Evolutionary conservation across 345 rosid species (phyloP), one percentile per base, ranked within the genome.

Genomic region (Moringa oleifera): DNA sequence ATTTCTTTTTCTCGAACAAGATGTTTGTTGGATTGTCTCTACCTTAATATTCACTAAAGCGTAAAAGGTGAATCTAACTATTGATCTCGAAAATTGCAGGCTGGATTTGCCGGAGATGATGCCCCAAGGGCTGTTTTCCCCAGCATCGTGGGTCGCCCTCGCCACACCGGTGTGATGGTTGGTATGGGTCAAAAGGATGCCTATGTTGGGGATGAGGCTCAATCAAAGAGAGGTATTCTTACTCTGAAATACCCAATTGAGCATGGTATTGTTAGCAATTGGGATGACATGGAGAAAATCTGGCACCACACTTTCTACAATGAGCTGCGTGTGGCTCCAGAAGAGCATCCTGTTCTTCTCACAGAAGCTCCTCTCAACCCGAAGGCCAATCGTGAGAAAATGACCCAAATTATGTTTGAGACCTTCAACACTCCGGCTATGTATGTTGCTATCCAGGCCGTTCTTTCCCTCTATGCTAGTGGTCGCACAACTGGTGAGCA

Each of bases 321-420:
- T 80, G 88, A 85, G 77, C 91, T 85, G 53, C 88, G 91, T 57
- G 91, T 85, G 53, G 88, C 86, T 58, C 91, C 91, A 5, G 91
- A 83, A 63, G 88, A 85, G 68, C 91, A 85, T 51, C 88, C 91
- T 0, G 91, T 83, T 61, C 81, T 85, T 57, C 91, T 83, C 64
- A 85, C 88, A 2, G 91, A 85, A 72, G 91, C 91, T 37, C 91
- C 91, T 70, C 88, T 85, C 28, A 85, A 85, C 53, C 88, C 88
- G 9, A 85, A 85, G 77, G 91, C 91, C 66, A 85, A 83, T 72
- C 86, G 91, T 56, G 91, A 85, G 83, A 85, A 85, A 67, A 83
- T 83, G 87, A 83, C 87, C 24, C 87, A 83, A 51, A 80, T 55
- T 24, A 55, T 55, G 59, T 55, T 55, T 55, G 59, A 55, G 20